Evolutionary conservation across 208 protist species (phyloP).

Genomic region (Entamoeba histolytica): DNA sequence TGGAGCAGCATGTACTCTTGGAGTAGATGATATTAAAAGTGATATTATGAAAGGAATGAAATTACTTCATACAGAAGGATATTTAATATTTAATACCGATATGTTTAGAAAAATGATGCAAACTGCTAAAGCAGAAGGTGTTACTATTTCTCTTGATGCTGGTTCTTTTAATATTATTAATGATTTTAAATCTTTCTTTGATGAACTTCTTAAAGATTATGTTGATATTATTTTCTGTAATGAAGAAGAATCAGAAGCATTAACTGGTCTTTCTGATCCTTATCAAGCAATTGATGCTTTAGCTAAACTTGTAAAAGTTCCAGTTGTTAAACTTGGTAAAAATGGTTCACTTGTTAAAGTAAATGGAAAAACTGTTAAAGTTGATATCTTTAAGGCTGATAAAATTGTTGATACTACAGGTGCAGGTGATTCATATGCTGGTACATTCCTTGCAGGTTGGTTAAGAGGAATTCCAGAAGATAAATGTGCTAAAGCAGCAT

Average conservation of each 20-base stretch:
- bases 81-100: neutral
- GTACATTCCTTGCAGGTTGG: constrained; percentile 15
- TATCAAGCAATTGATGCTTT: neutral
- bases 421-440: constrained; percentile 32
- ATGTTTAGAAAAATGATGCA: neutral
- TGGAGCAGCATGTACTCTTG: neutral
- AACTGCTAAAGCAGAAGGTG: neutral
- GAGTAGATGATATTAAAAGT: neutral
- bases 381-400: neutral
- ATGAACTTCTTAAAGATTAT: neutral
- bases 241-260: neutral
- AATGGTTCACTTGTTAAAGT: neutral
- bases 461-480: neutral
- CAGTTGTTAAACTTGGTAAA: neutral
- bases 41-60: neutral
- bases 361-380: constrained; percentile 12
- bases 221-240: neutral
- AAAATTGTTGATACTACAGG: constrained; percentile 28
- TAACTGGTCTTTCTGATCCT: neutral
- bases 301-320: neutral
- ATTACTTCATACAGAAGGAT: neutral
- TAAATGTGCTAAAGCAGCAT: constrained; percentile 1
- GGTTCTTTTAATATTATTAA: neutral
- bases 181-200: neutral
- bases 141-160: neutral